Conservation (phyloP, 306 rosid species). For the Spatholobus suberectus region DNA sequence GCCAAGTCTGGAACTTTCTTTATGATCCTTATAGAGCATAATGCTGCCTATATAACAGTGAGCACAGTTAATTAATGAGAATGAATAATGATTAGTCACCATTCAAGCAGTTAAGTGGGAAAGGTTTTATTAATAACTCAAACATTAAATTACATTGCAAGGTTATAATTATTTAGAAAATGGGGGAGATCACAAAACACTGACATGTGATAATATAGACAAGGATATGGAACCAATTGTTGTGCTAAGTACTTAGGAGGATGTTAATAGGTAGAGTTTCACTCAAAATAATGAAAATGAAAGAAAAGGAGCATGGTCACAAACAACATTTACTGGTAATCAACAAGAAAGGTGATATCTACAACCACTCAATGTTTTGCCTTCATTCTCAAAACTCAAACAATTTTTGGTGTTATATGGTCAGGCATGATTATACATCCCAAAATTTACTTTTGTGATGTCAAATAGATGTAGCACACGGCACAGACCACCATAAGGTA, state of each 20-base stretch:
- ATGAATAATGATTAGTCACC: conserved; percentile 31
- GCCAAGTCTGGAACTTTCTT: conserved; percentile 99
- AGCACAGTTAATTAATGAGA: conserved; percentile 47
- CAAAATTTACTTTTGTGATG: conserved; percentile 3
- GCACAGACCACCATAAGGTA: conserved; percentile 25
- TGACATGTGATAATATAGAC: conserved; percentile 27
- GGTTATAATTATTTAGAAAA: conserved; percentile 32
- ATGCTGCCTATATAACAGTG: conserved; percentile 80
- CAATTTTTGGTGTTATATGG: conserved; percentile 8
- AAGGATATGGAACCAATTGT: conserved; percentile 27
- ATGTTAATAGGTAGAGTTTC: conserved; percentile 14
- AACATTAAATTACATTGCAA: conserved; percentile 33
- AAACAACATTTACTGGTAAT: not conserved
- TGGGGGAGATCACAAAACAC: conserved; percentile 32
- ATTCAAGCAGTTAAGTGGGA: conserved; percentile 36
- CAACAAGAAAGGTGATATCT: conserved; percentile 3
- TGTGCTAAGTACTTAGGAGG: conserved; percentile 24
- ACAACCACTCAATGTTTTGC: conserved; percentile 1
- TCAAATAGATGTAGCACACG: conserved; percentile 24
- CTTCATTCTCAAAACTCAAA: not conserved
- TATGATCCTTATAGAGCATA: conserved; percentile 92
- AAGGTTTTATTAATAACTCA: conserved; percentile 20
- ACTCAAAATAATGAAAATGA: conserved; percentile 23
- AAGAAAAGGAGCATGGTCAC: not conserved
- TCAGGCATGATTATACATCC: conserved; percentile 7